Evolutionary conservation across 805 yeast species (phyloP).

Genomic region (Candida schatavii): DNA sequence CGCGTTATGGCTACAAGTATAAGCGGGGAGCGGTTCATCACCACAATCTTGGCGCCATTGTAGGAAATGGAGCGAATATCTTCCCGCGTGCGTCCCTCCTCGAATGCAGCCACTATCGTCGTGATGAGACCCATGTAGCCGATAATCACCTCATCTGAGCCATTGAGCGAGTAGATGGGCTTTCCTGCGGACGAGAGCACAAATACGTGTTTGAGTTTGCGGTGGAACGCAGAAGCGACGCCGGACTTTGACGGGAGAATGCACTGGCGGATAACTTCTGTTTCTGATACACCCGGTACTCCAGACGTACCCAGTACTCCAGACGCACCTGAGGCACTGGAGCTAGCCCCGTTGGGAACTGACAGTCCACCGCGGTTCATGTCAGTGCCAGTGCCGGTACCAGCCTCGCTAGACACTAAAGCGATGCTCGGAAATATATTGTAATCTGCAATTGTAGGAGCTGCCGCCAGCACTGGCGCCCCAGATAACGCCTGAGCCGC

Average conservation of each 20-base stretch:
- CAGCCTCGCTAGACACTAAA: no score
- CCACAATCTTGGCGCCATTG: conserved; percentile 49
- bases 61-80: conserved; percentile 53
- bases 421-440: no score
- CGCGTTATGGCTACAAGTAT: conserved; percentile 68
- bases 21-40: conserved; percentile 65
- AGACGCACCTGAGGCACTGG: not conserved
- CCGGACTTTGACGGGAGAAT: conserved; percentile 15
- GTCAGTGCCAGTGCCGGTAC: not conserved
- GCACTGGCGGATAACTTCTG: conserved; percentile 14
- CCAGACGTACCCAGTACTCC: no score
- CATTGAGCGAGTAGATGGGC: conserved; percentile 78
- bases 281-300: not conserved
- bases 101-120: conserved; percentile 71
- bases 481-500: conserved; percentile 1
- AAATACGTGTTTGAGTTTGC: conserved; percentile 64
- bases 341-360: not conserved
- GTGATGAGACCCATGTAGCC: conserved; percentile 80
- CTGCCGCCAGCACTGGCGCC: not conserved
- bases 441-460: not conserved
- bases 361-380: not conserved
- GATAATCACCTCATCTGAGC: conserved; percentile 61
- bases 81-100: conserved; percentile 32
- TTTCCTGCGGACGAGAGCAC: conserved; percentile 84
- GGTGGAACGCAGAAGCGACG: conserved; percentile 18